Evolutionary conservation across 2,329 filamentous ascomycete species (phyloP).

Genomic region (Stagonosporopsis tanaceti): DNA sequence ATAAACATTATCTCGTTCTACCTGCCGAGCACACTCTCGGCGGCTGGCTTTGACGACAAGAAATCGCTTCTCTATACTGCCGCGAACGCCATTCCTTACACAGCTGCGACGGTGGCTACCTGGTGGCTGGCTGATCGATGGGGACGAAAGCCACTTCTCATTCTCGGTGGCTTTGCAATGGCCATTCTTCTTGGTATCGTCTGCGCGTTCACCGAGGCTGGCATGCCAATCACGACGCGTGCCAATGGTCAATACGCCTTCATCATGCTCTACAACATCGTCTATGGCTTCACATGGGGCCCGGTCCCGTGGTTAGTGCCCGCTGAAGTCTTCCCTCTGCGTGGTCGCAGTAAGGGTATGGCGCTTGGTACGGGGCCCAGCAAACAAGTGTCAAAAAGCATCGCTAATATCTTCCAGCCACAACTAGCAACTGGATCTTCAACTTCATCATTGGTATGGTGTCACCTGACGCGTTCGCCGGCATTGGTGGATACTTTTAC

Average conservation of each 20-base stretch:
- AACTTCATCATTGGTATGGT: conserved; percentile 54
- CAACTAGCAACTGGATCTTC: conserved; percentile 51
- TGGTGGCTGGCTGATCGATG: conserved; percentile 54
- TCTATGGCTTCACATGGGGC: conserved; percentile 52
- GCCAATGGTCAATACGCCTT: conserved; percentile 52
- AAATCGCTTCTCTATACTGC: conserved; percentile 53
- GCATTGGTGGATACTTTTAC: conserved; percentile 55
- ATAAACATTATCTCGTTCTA: conserved; percentile 57
- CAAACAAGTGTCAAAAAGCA: background rate
- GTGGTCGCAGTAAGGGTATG: conserved; percentile 52
- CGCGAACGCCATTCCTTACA: conserved; percentile 52
- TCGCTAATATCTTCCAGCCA: conserved; percentile 27
- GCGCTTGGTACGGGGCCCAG: conserved; percentile 30
- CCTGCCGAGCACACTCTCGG: conserved; percentile 48
- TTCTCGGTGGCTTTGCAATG: conserved; percentile 45
- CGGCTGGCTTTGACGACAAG: conserved; percentile 49
- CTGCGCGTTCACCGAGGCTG: conserved; percentile 50
- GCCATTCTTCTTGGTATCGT: conserved; percentile 47
- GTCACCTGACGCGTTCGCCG: conserved; percentile 53
- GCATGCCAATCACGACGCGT: conserved; percentile 36
- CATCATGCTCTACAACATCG: conserved; percentile 51
- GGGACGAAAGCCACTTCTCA: conserved; percentile 52
- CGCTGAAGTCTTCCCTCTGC: conserved; percentile 48
- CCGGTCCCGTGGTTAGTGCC: conserved; percentile 53
- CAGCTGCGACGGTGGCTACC: conserved; percentile 50